Evolutionary conservation across 208 protist species (phyloP).

Genomic region (Entamoeba invadens): DNA sequence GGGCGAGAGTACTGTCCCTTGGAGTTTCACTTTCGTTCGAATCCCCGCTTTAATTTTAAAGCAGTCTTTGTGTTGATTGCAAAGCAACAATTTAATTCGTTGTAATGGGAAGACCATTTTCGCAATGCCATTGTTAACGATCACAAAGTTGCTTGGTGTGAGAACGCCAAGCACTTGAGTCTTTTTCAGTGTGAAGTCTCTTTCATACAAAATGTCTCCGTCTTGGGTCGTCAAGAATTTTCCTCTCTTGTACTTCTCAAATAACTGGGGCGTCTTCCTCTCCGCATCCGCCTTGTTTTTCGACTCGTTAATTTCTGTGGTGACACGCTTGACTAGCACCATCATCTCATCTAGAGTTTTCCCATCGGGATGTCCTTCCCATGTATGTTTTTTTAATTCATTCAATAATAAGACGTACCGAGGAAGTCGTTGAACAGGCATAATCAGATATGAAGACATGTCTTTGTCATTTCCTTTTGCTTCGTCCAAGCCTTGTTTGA

Average conservation of each 20-base stretch:
- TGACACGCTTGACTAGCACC: background rate
- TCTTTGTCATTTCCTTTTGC: background rate
- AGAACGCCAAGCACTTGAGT: background rate
- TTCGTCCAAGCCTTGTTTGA: background rate
- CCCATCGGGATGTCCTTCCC: background rate
- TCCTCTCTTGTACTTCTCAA: background rate
- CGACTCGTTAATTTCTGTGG: background rate
- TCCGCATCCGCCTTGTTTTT: background rate
- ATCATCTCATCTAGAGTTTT: background rate
- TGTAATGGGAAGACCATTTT: background rate
- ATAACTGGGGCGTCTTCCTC: background rate
- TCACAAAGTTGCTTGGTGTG: background rate
- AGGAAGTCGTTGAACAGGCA: background rate
- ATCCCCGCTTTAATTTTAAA: background rate
- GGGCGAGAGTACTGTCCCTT: background rate
- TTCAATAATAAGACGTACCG: background rate
- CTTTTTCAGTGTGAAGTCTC: background rate
- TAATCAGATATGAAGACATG: background rate
- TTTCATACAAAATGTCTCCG: background rate
- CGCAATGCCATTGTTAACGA: background rate
- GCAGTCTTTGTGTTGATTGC: background rate
- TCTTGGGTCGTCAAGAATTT: background rate
- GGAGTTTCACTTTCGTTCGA: background rate
- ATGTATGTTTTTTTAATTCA: slow-evolving; percentile 5
- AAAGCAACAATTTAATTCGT: background rate